Percentiles rank a stretch among this genome's conserved stretches.
phyloP scores from a whole-genome alignment of 495 filamentous ascomycete species.

The Penicillium macrosclerotiorum region DNA sequence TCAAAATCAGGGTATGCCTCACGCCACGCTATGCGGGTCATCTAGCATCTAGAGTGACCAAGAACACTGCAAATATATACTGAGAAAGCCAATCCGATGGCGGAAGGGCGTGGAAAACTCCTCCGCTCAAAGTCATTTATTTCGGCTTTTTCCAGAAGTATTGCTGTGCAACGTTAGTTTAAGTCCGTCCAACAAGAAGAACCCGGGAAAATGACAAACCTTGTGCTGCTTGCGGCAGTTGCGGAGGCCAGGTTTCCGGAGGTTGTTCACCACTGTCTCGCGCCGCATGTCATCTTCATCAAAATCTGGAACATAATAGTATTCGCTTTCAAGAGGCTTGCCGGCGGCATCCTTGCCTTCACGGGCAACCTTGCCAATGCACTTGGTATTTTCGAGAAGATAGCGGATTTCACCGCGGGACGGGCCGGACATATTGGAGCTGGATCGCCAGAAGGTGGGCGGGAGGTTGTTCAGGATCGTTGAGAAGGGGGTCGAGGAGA shows the following conservation, averaged over 20 bases:
- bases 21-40: conserved; percentile 52
- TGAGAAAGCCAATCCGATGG: conserved; percentile 25
- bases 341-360: conserved; percentile 96
- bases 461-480: conserved; percentile 84
- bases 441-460: conserved; percentile 52
- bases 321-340: conserved; percentile 90
- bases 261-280: conserved; percentile 77
- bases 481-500: conserved; percentile 89
- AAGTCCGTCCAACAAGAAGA: neutral
- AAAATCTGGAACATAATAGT: conserved; percentile 92
- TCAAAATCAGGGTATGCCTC: conserved; percentile 46
- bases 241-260: conserved; percentile 83
- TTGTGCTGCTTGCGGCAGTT: conserved; percentile 94
- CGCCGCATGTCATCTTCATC: conserved; percentile 78
- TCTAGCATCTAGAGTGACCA: conserved; percentile 23
- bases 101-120: neutral
- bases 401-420: conserved; percentile 61
- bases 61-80: conserved; percentile 44
- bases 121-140: conserved; percentile 22
- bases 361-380: conserved; percentile 82
- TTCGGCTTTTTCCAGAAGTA: conserved; percentile 90
- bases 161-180: conserved; percentile 59
- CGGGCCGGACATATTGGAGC: conserved; percentile 45
- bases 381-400: conserved; percentile 68
- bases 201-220: conserved; percentile 52